Base-by-base conservation (phyloP, 2,329 filamentous ascomycete genomes). In the Penicillium sp. region DNA sequence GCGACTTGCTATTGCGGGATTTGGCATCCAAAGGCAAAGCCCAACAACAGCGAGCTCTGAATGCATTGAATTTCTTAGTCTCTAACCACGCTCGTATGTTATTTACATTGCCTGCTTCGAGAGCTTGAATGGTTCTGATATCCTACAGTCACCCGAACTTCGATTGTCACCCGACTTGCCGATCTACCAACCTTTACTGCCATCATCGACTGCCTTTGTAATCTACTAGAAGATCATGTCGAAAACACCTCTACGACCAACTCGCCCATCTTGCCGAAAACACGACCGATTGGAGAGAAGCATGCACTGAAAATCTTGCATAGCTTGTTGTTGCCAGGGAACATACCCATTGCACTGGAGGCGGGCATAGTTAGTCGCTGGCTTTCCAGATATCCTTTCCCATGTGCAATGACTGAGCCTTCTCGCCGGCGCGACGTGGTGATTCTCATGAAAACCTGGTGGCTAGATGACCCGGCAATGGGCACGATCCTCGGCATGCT, bases 311-410 rank as follows among this genome's bases (percentile, higher is more conserved):
- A 60, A 1, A 76, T 84, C 18, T 81, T 89, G 56, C 83, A 87
- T 59, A 62, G 5, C 22, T 25, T 71, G 6, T 71, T 89, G 2
- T 74, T 86, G n/a, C 77, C 76, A 51, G 79, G 80, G 53, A 80
- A 81, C 57, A 78, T 80, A 14, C 71, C 78, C 1, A 75, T 77
- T 22, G 77, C 77, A 45, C 69, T 89, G 14, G 71, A 81, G 63
- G 82, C 84, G 31, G 77, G 78, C 6, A 81, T 91, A 54, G 77
- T 91, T 33, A 82, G 85, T 52, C 82, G 80, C 48, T 91, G 87
- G 87, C 77, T 91, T n/a, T 79, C 75, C 29, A 82, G 80, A 59
- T 88, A 90, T 65, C 80, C 82, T 7, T 90, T 77, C 41, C 74
- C 87, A 75, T 87, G 86, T 16, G 72, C 75, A 14, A 70, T 69